Base-by-base conservation (phyloP, 179 eudicot genomes). In the Beta corolliflora region DNA sequence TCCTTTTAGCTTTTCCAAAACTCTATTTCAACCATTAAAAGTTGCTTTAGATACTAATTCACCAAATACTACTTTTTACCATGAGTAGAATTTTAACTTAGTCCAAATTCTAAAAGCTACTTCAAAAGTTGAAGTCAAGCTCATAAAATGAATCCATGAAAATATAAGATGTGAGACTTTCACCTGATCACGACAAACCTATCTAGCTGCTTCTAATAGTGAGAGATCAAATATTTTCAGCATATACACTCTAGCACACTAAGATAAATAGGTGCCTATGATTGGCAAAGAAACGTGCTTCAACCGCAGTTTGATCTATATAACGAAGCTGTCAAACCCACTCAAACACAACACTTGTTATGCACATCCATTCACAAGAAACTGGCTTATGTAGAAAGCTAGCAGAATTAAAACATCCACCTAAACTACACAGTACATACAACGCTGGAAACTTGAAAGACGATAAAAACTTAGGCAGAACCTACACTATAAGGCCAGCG, bases 371-470 rank as follows among this genome's bases (percentile, higher is more conserved):
- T 66, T 7, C 54, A 73, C 82, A 79, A 75, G 46, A 73, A 46
- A 61, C 54, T 71, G 72, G 80, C 77, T 76, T 44, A 77, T 60
- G 54, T 29, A 67, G 36, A 66, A 82, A 63, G n/a, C 73, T 77
- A 77, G 21, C 31, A 36, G 45, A 76, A 69, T 23, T 48, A 19
- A 67, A 78, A 61, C 23, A 25, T 77, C 14, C 16, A 9, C 76
- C 82, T 80, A 75, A 73, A 80, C 81, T 76, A 82, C 54, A 77
- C 71, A 81, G 55, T 65, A 80, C n/a, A 54, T 83, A 66, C 84
- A 83, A 80, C 82, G 77, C 23, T 70, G 73, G 21, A 84, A 80
- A 48, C 60, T 56, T n/a, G 21, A 45, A 75, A 1, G 41, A 44
- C 29, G 58, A 4, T 14, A 55, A 46, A 68, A 11, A 55, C 44